A percentile compares a stretch with the other conserved stretches of the same genome.
phyloP scores from a whole-genome alignment of 495 filamentous ascomycete genomes.

The Lineolata rhizophorae region DNA sequence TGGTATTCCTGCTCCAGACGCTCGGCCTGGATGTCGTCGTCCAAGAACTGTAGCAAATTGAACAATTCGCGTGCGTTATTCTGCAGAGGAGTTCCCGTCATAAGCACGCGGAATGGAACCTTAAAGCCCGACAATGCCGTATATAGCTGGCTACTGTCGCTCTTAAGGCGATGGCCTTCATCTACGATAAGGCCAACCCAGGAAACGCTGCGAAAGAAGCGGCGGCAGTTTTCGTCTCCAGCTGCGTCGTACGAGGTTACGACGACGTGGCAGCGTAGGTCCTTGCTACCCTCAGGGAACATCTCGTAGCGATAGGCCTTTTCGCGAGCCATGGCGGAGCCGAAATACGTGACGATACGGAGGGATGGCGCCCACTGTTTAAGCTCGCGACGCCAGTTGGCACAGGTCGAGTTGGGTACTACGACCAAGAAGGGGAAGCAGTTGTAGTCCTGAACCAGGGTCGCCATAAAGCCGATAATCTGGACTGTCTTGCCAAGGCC shows the following conservation, averaged over 20 bases:
- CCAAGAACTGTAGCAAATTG: constrained; percentile 84
- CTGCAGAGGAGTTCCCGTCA: constrained; percentile 79
- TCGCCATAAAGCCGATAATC: constrained; percentile 60
- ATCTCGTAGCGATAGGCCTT: constrained; percentile 61
- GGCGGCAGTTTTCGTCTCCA: constrained; percentile 37
- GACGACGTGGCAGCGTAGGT: constrained; percentile 70
- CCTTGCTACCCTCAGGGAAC: constrained; percentile 36
- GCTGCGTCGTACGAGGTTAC: constrained; percentile 89
- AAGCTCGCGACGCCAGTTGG: constrained; percentile 94
- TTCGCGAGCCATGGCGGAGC: constrained; percentile 42
- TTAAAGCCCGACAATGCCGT: constrained; percentile 44
- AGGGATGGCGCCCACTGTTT: constrained; percentile 78
- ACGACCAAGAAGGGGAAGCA: constrained; percentile 90
- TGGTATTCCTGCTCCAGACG: constrained; percentile 53
- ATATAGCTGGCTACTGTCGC: constrained; percentile 69
- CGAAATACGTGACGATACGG: constrained; percentile 80
- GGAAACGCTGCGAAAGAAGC: constrained; percentile 39
- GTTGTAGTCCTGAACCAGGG: constrained; percentile 44
- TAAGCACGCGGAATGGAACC: constrained; percentile 55
- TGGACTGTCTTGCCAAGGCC: constrained; percentile 96
- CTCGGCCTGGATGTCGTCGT: constrained; percentile 43
- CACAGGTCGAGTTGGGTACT: constrained; percentile 81
- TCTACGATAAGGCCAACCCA: constrained; percentile 89
- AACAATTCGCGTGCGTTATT: constrained; percentile 91
- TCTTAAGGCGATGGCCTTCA: constrained; percentile 92